These are phyloP conservation scores for Edaphochlamys debaryana DNA, from an alignment of 139 green algal genomes.

Conservation along the genomic window DNA sequence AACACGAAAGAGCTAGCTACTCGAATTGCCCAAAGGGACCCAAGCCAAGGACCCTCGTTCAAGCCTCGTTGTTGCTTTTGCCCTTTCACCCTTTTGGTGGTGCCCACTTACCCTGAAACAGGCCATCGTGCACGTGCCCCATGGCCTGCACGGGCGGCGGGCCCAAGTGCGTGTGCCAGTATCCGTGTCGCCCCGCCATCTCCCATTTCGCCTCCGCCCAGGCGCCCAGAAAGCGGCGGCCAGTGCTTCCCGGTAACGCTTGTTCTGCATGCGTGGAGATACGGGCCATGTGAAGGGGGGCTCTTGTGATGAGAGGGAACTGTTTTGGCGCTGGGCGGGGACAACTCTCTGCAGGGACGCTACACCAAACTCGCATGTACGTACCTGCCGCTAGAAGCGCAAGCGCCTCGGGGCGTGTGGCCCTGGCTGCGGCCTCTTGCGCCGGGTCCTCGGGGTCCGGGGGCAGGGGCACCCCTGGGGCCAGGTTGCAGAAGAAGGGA, in stretches of 20 bases:
- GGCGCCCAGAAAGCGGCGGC: neutral
- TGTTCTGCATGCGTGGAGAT: too few relatives aligned
- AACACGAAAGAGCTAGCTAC: too few relatives aligned
- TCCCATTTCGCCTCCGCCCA: neutral
- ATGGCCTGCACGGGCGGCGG: neutral
- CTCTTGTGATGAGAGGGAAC: neutral
- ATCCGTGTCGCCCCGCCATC: neutral
- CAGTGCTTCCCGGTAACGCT: too few relatives aligned
- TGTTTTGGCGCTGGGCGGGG: neutral
- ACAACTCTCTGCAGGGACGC: too few relatives aligned
- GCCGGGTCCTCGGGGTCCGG: slow-evolving; percentile 9
- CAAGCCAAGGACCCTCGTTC: too few relatives aligned
- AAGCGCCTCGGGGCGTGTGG: neutral
- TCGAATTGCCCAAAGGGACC: too few relatives aligned
- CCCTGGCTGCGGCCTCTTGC: neutral
- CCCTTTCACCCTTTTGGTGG: too few relatives aligned
- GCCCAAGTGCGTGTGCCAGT: slow-evolving; percentile 3
- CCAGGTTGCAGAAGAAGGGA: too few relatives aligned
- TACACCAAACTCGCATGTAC: neutral
- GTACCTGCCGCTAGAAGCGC: neutral
- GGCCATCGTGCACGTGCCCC: neutral
- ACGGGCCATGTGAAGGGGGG: too few relatives aligned
- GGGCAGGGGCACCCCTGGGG: slow-evolving; percentile 15
- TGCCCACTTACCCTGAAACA: too few relatives aligned
- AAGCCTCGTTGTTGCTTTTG: too few relatives aligned